A percentile compares a stretch with the other conserved stretches of the same genome.
These are phyloP conservation scores for Calonectria henricotiae DNA, from an alignment of 2,329 filamentous ascomycete genomes.

Conservation along the genomic window DNA sequence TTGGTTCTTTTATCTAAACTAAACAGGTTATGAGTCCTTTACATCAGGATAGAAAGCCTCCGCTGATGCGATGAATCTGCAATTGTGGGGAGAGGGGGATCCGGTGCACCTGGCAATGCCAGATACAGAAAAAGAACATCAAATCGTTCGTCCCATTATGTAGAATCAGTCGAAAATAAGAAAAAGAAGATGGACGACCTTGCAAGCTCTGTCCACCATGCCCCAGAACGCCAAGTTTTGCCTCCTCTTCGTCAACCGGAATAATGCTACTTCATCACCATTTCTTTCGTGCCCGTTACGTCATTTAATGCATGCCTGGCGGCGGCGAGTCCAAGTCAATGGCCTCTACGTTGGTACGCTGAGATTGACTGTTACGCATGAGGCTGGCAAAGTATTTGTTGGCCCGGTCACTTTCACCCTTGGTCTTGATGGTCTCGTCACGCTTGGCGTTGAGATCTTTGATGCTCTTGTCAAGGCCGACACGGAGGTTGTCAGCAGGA, in stretches of 20 bases:
- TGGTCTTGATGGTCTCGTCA: conserved; percentile 87
- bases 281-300: conserved; percentile 36
- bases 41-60: conserved; percentile 30
- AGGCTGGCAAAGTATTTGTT: conserved; percentile 93
- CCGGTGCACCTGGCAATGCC: conserved; percentile 17
- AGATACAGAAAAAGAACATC: conserved; percentile 26
- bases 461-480: conserved; percentile 86
- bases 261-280: conserved; percentile 27
- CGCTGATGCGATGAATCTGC: conserved; percentile 24
- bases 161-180: conserved; percentile 26
- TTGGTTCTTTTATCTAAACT: conserved; percentile 38
- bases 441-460: conserved; percentile 86
- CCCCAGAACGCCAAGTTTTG: conserved; percentile 40
- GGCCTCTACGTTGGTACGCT: conserved; percentile 67
- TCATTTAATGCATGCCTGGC: conserved; percentile 55
- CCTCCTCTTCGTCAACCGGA: conserved; percentile 26
- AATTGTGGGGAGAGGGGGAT: conserved; percentile 36
- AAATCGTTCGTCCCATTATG: conserved; percentile 34
- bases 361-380: conserved; percentile 75
- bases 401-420: conserved; percentile 88
- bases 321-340: conserved; percentile 73
- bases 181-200: conserved; percentile 28
- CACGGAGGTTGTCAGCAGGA: conserved; percentile 88
- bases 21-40: conserved; percentile 21
- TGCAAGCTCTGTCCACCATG: conserved; percentile 27